Evolutionary conservation across 2,329 filamentous ascomycete species (phyloP).

Genomic region (Aspergillus niger): DNA sequence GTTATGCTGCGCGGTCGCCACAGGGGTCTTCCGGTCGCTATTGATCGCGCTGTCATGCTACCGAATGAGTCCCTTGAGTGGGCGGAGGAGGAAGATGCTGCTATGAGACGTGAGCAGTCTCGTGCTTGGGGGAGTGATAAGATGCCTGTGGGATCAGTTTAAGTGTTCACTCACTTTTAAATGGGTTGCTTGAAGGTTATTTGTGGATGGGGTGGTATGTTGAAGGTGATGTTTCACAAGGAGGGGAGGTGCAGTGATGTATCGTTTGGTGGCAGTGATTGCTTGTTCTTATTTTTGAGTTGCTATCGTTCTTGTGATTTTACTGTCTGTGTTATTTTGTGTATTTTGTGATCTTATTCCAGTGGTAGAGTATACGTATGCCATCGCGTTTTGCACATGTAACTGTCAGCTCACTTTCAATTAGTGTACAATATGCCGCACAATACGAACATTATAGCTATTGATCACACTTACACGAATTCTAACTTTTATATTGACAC

Average conservation of each 20-base stretch:
- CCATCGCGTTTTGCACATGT: background rate
- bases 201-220: too few species aligned
- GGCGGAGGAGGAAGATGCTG: slow-evolving; percentile 48
- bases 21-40: slow-evolving; percentile 58
- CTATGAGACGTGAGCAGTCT: slow-evolving; percentile 31
- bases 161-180: background rate
- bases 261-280: background rate
- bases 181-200: too few species aligned
- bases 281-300: background rate
- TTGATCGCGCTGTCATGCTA: slow-evolving; percentile 55
- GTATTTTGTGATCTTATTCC: too few species aligned
- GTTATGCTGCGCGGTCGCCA: slow-evolving; percentile 62
- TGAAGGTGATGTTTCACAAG: background rate
- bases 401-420: background rate
- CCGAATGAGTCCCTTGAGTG: slow-evolving; percentile 43
- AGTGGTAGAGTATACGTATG: background rate
- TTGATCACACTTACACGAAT: background rate
- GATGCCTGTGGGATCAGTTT: slow-evolving; percentile 31
- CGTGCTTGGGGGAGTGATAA: slow-evolving; percentile 26
- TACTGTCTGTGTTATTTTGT: too few species aligned
- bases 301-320: background rate
- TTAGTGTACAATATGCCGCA: too few species aligned
- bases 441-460: background rate
- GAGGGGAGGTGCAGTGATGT: background rate
- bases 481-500: slow-evolving; percentile 20